Base-by-base conservation (phyloP, 1,284 basidiomycete species). In the Boletus calvinii region DNA sequence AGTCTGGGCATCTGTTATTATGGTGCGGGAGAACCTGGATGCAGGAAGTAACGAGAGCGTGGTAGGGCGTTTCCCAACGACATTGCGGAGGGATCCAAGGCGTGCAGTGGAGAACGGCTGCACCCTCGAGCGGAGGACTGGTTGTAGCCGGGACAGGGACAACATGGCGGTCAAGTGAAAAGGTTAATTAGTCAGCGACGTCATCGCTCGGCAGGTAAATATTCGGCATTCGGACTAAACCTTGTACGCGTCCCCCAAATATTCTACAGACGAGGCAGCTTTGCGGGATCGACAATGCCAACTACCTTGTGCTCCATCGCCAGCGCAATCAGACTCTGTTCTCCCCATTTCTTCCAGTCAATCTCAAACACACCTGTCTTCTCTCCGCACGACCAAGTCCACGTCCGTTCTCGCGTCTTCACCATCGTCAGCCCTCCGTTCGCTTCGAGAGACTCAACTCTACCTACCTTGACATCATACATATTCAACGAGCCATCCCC, bases 1-100 rank as follows among this genome's bases (percentile, higher is more conserved):
- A 4, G 74, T 61, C 10, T 69, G 60, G 1, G 74, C 68, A 52
- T 78, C 77, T 6, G 79, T 78, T 8, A 72, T 59, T 17, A 80
- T 59, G n/a, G 70, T 61, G 35, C 77, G 70, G 34, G 73, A 61
- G 41, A 52, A 53, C 18, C 35, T 34, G 44, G 40, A 49, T 46
- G 62, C 53, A 60, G 67, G 45, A 46, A 57, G 56, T 6, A 61
- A 57, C 31, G 60, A 55, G 18, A 62, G 53, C 12, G 48, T 45
- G 37, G 54, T 48, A 4, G 63, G 50, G 8, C 61, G 65, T 46
- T 62, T 71, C 55, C 57, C 64, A 30, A 65, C 47, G 7, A 53
- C 37, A 45, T 53, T 55, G 32, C 35, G 58, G 26, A 57, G 31
- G 7, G 39, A 13, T 12, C 48, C 36, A 6, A 53, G 37, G 38